Evolutionary conservation across 2,329 filamentous ascomycete genomes (phyloP), one percentile per base, ranked within the genome.

Genomic region (Raffaelea ambrosiae): DNA sequence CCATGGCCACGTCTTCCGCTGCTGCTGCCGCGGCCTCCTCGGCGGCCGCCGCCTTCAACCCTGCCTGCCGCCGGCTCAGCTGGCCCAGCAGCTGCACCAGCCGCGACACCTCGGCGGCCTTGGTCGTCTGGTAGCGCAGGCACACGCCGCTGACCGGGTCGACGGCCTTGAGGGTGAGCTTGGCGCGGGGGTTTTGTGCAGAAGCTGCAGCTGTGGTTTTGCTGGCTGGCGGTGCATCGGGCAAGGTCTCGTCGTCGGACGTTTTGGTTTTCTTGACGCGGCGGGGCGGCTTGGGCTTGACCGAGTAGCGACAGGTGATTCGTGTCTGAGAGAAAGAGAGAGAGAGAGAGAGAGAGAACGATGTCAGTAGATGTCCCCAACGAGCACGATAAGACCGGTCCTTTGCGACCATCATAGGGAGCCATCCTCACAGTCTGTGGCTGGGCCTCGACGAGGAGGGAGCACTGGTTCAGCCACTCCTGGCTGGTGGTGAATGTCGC

Each of bases 221-320:
- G 3, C 23, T 43, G 26, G 40, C 20, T 13, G 51, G 61, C 53
- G 52, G 61, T 53, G 52, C 54, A 53, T 56, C 57, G 33, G 59
- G 57, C 14, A 65, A 61, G 56, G 46, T 29, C 42, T 52, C 53
- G 38, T 53, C 54, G 41, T 55, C 54, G 40, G 51, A 48, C 21
- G 56, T 57, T 49, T 56, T 53, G 51, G 23, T 43, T 43, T 53
- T 54, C 33, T 51, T 54, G 5, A 48, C 40, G n/a, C 51, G 53
- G n/a, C 53, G 51, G 2, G 48, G 46, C 7, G 54, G 48, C 42
- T 66, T 62, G 38, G 73, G 70, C 31, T 73, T 69, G 63, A 91
- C 81, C 63, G 81, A 84, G 79, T 97, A 98, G 74, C 86, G 89
- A 54, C 90, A 95, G 56, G 88, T 94, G 70, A 97, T 88, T 61